phyloP scores from a whole-genome alignment of 2,329 filamentous ascomycete species.

The Pseudocercospora macadamiae region DNA sequence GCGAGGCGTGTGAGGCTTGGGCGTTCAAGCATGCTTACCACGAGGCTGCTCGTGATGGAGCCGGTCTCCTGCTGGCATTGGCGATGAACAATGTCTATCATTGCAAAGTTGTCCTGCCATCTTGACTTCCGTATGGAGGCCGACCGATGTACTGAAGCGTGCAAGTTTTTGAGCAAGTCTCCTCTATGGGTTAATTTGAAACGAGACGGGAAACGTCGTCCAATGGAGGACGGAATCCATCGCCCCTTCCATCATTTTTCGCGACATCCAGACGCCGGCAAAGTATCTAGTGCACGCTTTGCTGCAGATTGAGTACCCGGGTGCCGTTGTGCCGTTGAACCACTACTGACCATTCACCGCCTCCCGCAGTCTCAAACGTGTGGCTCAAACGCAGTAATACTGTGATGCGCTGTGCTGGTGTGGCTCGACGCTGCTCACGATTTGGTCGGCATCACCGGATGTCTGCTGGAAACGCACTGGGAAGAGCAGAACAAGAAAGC shows the following conservation, averaged over 20 bases:
- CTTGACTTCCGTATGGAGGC: neutral
- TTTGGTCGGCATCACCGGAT: neutral
- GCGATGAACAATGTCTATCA: neutral
- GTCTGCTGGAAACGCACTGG: neutral
- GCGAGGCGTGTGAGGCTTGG: slow-evolving; percentile 1
- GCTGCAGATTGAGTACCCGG: slow-evolving; percentile 4
- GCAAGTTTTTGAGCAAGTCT: neutral
- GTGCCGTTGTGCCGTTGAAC: slow-evolving; percentile 2
- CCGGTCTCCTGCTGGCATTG: neutral
- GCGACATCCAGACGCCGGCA: neutral
- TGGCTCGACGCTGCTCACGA: neutral
- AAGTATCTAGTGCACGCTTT: slow-evolving; percentile 4
- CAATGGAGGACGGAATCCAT: neutral
- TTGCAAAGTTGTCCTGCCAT: neutral
- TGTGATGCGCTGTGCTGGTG: neutral
- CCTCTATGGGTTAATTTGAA: neutral
- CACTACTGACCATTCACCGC: slow-evolving; percentile 1
- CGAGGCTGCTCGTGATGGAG: slow-evolving; percentile 10
- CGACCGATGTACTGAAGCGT: neutral
- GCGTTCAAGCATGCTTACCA: slow-evolving; percentile 5
- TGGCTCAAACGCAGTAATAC: slow-evolving; percentile 7
- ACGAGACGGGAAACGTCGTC: neutral
- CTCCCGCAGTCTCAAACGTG: slow-evolving; percentile 5
- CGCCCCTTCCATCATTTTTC: slow-evolving; percentile 1
- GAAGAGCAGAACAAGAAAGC: neutral